Conservation (phyloP, 768 basidiomycete genomes). For the Ramaria sp. region DNA sequence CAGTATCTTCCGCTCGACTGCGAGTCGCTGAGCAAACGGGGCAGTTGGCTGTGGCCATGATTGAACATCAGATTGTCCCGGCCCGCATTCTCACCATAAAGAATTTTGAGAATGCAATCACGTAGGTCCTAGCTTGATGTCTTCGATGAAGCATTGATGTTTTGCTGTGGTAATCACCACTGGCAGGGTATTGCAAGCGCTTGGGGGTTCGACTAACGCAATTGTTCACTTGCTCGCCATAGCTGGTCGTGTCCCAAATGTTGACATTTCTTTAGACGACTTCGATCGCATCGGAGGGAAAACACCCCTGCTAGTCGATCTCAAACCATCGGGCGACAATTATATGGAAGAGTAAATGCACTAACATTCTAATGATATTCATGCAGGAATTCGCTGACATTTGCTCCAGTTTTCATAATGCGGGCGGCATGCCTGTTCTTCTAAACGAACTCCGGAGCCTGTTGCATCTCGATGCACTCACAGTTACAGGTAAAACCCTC, state of each 20-base stretch:
- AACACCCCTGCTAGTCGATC: constrained; percentile 13
- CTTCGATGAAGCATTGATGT: not conserved
- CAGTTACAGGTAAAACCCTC: constrained; percentile 13
- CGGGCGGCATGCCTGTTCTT: constrained; percentile 13
- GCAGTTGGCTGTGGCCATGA: constrained; percentile 9
- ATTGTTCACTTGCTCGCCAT: constrained; percentile 14
- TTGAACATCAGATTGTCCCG: constrained; percentile 4
- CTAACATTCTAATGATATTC: not conserved
- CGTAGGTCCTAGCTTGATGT: not conserved
- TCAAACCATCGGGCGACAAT: constrained; percentile 11
- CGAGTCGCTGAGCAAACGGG: constrained; percentile 16
- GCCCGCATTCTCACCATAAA: constrained; percentile 6
- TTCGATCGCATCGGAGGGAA: constrained; percentile 10
- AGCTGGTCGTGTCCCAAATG: constrained; percentile 8
- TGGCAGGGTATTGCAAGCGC: constrained; percentile 11
- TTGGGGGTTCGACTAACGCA: constrained; percentile 14
- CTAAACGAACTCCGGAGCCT: constrained; percentile 2
- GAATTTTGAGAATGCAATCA: constrained; percentile 14
- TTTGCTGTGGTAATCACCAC: not conserved
- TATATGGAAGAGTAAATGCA: constrained; percentile 13
- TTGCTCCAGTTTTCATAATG: constrained; percentile 9
- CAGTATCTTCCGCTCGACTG: constrained; percentile 15
- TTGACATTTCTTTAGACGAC: constrained; percentile 10
- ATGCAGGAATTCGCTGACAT: not conserved
- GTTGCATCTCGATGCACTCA: constrained; percentile 11